Conservation (phyloP, 306 rosid genomes). For the Vicia villosa region DNA sequence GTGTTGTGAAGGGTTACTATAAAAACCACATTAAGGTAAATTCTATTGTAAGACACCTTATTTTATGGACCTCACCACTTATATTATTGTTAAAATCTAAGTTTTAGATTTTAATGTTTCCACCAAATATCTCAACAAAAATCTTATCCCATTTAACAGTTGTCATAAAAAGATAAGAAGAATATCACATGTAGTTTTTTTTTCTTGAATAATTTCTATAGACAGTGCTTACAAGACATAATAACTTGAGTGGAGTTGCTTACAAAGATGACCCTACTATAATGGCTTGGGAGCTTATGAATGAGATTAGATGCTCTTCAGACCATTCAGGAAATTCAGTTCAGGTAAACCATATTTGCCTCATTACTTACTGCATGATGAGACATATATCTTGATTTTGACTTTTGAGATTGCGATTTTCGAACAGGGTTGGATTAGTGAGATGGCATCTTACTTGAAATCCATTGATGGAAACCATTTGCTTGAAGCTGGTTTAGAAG, state of each 20-base stretch:
- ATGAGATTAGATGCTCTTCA: slow-evolving; percentile 77
- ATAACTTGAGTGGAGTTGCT: slow-evolving; percentile 67
- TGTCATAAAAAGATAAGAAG: neutral
- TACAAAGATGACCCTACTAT: slow-evolving; percentile 90
- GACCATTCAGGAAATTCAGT: slow-evolving; percentile 74
- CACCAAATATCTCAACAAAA: neutral
- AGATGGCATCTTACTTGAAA: slow-evolving; percentile 90
- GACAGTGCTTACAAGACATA: slow-evolving; percentile 73
- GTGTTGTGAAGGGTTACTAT: slow-evolving; percentile 65
- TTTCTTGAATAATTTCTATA: slow-evolving; percentile 16
- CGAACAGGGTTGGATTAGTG: slow-evolving; percentile 78
- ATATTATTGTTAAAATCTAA: neutral
- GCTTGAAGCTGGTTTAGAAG: slow-evolving; percentile 86
- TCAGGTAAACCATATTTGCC: slow-evolving; percentile 53
- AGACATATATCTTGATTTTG: neutral
- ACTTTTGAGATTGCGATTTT: neutral
- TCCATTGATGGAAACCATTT: slow-evolving; percentile 87
- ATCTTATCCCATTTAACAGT: neutral
- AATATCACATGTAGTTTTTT: neutral
- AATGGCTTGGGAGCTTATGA: slow-evolving; percentile 99
- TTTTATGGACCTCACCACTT: neutral
- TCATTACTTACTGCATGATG: neutral
- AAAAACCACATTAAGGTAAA: slow-evolving; percentile 82
- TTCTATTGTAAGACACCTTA: neutral
- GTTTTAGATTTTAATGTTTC: neutral